Evolutionary conservation across 1,284 basidiomycete species (phyloP).

Genomic region (Irpex sp.): DNA sequence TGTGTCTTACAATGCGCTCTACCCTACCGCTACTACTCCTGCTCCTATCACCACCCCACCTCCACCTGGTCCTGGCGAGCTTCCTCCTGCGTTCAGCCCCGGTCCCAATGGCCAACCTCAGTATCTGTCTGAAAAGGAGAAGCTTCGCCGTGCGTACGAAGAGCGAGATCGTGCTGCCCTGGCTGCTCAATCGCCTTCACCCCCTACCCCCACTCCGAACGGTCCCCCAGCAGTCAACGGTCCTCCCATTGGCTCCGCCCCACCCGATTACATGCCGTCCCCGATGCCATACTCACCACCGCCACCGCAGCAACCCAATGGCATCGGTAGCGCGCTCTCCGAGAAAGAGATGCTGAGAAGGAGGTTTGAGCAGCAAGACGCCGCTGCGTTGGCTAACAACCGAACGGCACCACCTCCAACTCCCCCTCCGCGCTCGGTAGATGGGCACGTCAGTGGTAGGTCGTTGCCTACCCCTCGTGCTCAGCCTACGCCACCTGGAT

Average conservation of each 20-base stretch:
- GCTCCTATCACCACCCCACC: constrained; percentile 14
- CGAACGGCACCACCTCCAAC: constrained; percentile 15
- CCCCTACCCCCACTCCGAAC: no score
- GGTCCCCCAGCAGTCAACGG: background rate
- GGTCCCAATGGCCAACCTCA: constrained; percentile 19
- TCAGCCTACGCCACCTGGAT: constrained; percentile 30
- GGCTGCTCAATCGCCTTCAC: constrained; percentile 1
- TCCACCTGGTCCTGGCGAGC: constrained; percentile 18
- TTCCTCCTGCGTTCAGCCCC: constrained; percentile 22
- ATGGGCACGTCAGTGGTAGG: constrained; percentile 6
- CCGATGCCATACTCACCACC: background rate
- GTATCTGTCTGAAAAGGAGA: constrained; percentile 19
- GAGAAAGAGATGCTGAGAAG: constrained; percentile 44
- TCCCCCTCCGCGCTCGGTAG: constrained; percentile 15
- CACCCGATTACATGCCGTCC: constrained; percentile 4
- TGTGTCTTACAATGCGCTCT: constrained; percentile 57
- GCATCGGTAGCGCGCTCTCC: constrained; percentile 15
- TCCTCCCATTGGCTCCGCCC: background rate
- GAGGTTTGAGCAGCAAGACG: constrained; percentile 63
- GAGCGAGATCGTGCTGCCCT: constrained; percentile 47
- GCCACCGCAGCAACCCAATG: constrained; percentile 9
- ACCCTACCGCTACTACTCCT: constrained; percentile 30
- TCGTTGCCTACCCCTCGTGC: constrained; percentile 22
- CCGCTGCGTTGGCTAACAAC: constrained; percentile 33
- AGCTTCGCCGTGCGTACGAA: constrained; percentile 50